phyloP scores from a whole-genome alignment of 371 early-diverging fungal species.

The Zancudomyces culisetae region DNA sequence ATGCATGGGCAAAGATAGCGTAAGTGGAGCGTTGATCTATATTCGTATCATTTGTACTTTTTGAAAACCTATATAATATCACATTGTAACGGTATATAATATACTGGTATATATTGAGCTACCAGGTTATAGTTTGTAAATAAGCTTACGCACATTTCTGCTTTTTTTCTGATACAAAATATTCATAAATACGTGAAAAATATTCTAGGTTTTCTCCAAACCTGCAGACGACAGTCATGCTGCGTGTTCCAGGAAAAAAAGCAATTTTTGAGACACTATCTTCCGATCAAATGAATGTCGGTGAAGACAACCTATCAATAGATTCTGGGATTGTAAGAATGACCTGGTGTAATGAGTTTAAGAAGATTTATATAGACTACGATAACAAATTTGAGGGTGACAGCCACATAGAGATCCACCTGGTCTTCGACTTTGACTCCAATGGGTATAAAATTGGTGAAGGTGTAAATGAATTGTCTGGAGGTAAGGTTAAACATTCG shows the following conservation, averaged over 20 bases:
- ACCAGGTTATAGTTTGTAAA: too few species aligned
- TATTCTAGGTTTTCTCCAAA: slow-evolving; percentile 31
- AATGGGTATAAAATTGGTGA: slow-evolving; percentile 65
- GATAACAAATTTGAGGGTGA: slow-evolving; percentile 10
- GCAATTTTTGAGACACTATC: slow-evolving; percentile 53
- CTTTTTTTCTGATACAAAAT: too few species aligned
- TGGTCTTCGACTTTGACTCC: slow-evolving; percentile 43
- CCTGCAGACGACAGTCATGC: slow-evolving; percentile 53
- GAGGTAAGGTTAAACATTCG: slow-evolving; percentile 35
- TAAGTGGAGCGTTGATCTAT: too few species aligned
- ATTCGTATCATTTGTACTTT: too few species aligned
- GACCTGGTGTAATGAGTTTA: slow-evolving; percentile 21
- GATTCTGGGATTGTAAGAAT: slow-evolving; percentile 47
- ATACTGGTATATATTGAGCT: too few species aligned
- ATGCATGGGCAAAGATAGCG: slow-evolving; percentile 73
- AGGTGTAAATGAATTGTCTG: slow-evolving; percentile 51
- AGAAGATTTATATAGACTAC: slow-evolving; percentile 13
- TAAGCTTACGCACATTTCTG: too few species aligned
- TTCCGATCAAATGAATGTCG: slow-evolving; percentile 39
- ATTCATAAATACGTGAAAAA: too few species aligned
- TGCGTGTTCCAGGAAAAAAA: slow-evolving; percentile 40
- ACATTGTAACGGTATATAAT: too few species aligned
- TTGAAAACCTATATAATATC: too few species aligned
- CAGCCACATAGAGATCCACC: slow-evolving; percentile 29
- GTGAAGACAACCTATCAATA: slow-evolving; percentile 47